Evolutionary conservation across 257 asterid species (phyloP).

Genomic region (Asclepias syriaca): DNA sequence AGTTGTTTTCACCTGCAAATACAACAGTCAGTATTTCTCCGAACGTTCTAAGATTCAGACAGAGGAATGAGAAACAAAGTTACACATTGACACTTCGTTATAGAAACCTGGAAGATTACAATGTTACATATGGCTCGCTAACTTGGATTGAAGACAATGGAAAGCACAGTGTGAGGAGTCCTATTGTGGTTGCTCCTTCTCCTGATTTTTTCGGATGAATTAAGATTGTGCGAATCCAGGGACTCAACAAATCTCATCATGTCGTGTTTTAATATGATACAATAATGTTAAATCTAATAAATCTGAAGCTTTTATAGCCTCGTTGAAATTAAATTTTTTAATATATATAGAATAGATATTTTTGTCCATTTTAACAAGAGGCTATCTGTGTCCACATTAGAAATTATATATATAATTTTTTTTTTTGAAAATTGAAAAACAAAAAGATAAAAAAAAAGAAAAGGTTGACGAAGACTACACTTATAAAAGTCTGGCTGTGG

Average conservation of each 20-base stretch:
- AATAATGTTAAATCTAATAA: not conserved
- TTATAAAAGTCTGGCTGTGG: too few species aligned
- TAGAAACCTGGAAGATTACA: constrained; percentile 13
- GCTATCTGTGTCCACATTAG: too few species aligned
- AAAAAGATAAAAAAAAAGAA: too few species aligned
- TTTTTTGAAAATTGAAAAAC: too few species aligned
- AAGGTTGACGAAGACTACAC: too few species aligned
- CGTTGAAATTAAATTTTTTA: too few species aligned
- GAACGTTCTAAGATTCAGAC: constrained; percentile 20
- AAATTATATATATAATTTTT: too few species aligned
- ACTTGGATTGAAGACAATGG: constrained; percentile 52
- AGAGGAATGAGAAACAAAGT: constrained; percentile 39
- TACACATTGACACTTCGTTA: constrained; percentile 28
- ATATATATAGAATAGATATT: not conserved
- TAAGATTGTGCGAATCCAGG: not conserved
- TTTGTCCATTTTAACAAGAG: too few species aligned
- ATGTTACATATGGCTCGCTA: constrained; percentile 32
- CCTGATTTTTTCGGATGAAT: not conserved
- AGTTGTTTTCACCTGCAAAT: constrained; percentile 34
- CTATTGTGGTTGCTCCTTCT: constrained; percentile 22
- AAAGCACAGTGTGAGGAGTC: constrained; percentile 44
- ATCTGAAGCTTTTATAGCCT: too few species aligned
- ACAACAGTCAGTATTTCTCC: constrained; percentile 30
- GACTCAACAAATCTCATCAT: not conserved
- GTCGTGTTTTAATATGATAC: not conserved